Base-by-base conservation (phyloP, 805 yeast species). In the Suhomyces kilbournensis region DNA sequence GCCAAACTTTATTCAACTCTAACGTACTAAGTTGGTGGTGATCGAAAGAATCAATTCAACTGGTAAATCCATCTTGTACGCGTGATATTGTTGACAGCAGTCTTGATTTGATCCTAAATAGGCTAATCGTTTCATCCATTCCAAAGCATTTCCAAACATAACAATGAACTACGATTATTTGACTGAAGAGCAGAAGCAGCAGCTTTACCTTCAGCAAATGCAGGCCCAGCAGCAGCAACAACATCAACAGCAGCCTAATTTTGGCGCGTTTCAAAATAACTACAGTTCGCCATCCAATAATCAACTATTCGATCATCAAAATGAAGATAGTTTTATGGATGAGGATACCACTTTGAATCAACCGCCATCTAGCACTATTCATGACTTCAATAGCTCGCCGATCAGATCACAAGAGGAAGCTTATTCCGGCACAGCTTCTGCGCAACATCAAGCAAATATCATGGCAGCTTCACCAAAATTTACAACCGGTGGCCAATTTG, bases 321-420 rank as follows among this genome's bases (percentile, higher is more conserved):
- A 50, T 26, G 66, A 63, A 26, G 72, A 63, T 50, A 65, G 72
- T 55, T 73, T 61, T 55, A 74, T 74, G 78, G 78, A 74, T 20
- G 76, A 73, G 46, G 79, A 72, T 55, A 60, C 67, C 25, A 56
- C 63, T 23, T 47, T 62, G 51, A 50, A 35, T 12, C 55, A 56
- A 8, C 58, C 54, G 8, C 35, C 53, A 6, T 22, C 47, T 10
- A 26, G 49, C 20, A 49, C 40, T 43, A 38, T 39, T 23, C 52
- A 53, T 19, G 53, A 48, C 30, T 26, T 19, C 15, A 44, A 45
- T 44, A 48, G 20, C 46, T 55, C 58, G 20, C 55, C 55, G 10
- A 32, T 52, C 23, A 40, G 55, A 26, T 30, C n/a, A 23, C 54
- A 53, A 34, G 52, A 45, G 6, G 35, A 30, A 32, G 45, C 38